A percentile compares a stretch with the other conserved stretches of the same genome.
These are phyloP conservation scores for Meira miltonrushii DNA, from an alignment of 1,284 basidiomycete genomes.

Conservation along the genomic window DNA sequence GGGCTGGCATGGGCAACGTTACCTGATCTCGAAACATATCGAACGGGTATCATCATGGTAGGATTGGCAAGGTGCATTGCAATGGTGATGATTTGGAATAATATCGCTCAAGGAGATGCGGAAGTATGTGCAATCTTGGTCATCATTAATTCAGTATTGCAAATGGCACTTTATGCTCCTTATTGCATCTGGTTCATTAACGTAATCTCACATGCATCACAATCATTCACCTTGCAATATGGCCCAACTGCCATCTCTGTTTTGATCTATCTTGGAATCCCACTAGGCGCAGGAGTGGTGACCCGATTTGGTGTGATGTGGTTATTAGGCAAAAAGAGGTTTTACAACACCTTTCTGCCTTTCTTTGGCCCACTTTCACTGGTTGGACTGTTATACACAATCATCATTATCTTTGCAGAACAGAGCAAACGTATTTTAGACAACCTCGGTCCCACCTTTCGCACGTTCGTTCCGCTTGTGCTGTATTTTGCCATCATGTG, in stretches of 20 bases:
- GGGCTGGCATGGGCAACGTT: conserved; percentile 77
- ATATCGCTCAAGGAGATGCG: conserved; percentile 63
- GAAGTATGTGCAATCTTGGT: conserved; percentile 71
- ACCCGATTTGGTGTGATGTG: conserved; percentile 63
- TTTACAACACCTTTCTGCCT: conserved; percentile 62
- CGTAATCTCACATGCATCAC: conserved; percentile 56
- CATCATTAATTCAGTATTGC: conserved; percentile 61
- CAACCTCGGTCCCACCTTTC: conserved; percentile 33
- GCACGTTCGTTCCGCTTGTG: conserved; percentile 65
- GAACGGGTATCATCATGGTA: conserved; percentile 60
- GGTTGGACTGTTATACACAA: conserved; percentile 60
- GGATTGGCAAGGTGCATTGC: conserved; percentile 59
- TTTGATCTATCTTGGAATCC: conserved; percentile 58
- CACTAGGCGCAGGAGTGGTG: conserved; percentile 63
- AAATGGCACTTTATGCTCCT: conserved; percentile 74
- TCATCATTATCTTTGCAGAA: conserved; percentile 71
- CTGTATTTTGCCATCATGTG: conserved; percentile 74
- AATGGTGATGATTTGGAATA: conserved; percentile 28
- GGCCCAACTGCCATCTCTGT: conserved; percentile 69
- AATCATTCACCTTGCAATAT: conserved; percentile 61
- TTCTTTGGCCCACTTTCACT: conserved; percentile 68
- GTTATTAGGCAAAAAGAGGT: conserved; percentile 58
- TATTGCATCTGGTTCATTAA: conserved; percentile 72
- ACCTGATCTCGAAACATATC: conserved; percentile 59
- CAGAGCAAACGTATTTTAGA: conserved; percentile 54